Percentiles rank a stretch among this genome's conserved stretches.
Evolutionary conservation across 1,284 basidiomycete genomes (phyloP).

Genomic region (Apiotrichum akiyoshidainum): DNA sequence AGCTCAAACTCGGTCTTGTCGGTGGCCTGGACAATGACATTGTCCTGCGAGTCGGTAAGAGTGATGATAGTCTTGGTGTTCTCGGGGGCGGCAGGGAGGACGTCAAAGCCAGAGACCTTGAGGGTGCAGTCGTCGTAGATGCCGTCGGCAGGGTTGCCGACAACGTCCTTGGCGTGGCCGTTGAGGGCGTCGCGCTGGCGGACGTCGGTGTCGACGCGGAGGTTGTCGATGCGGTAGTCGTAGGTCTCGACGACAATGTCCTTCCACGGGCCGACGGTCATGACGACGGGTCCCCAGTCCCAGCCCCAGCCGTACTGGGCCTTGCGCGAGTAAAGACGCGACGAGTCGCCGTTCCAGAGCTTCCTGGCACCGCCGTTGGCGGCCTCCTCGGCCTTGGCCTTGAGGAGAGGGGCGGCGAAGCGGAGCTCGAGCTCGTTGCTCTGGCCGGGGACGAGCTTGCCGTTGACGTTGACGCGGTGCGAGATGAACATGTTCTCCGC

Average conservation of each 20-base stretch:
- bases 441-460: constrained; percentile 54
- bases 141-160: not conserved
- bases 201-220: constrained; percentile 54
- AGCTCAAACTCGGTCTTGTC: constrained; percentile 56
- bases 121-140: constrained; percentile 9
- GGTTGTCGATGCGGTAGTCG: constrained; percentile 60
- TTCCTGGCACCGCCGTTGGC: constrained; percentile 38
- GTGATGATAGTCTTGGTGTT: constrained; percentile 12
- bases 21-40: constrained; percentile 37
- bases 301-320: constrained; percentile 67
- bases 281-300: constrained; percentile 58
- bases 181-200: constrained; percentile 51
- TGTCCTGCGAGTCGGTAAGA: constrained; percentile 11
- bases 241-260: constrained; percentile 65
- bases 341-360: constrained; percentile 74
- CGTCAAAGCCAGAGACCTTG: constrained; percentile 5
- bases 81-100: constrained; percentile 7
- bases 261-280: constrained; percentile 50
- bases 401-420: constrained; percentile 72
- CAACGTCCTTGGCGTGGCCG: not conserved
- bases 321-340: constrained; percentile 79
- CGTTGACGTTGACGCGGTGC: constrained; percentile 62
- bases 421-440: constrained; percentile 65
- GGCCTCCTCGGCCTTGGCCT: constrained; percentile 54
- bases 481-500: constrained; percentile 73